Base-by-base conservation (phyloP, 2,329 filamentous ascomycete species). In the Aspergillus texensis region DNA sequence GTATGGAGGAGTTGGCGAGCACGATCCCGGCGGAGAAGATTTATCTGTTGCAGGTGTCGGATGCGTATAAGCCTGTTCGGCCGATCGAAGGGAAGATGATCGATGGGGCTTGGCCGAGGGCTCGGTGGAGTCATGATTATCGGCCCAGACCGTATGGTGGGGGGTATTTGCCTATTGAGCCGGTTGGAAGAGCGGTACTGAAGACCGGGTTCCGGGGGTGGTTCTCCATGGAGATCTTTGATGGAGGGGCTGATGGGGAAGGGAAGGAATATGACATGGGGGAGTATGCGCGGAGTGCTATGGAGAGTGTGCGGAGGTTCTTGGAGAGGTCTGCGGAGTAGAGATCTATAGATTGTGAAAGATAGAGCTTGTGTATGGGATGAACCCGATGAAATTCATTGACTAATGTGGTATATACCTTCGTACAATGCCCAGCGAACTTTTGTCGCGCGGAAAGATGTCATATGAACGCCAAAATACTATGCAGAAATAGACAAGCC, bases 211-310 rank as follows among this genome's bases (percentile, higher is more conserved):
- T 90, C 65, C 77, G 85, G 48, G 85, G 84, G 0, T 91, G 86
- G 85, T 85, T 92, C 65, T 89, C 86, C 0, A 85, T 91, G 62
- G 90, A 92, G 74, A 86, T 91, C 0, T 92, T 92, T 74, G 89
- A 92, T 72, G 79, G 82, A 1, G 86, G 85, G 3, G 76, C 78
- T 3, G 81, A 86, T 36, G 85, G 85, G 4, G 83, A 84, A 64
- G 83, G 82, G 36, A 83, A 80, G 63, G 78, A 84, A 24, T 83
- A 85, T 65, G 79, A 80, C 69, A 63, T 86, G 73, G 71, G 74
- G 2, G 72, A 74, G 6, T 88, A 83, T 74, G 83, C 85, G 54
- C 77, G 79, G 67, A 79, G 81, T 59, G 86, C 84, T 1, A 85
- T 83, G 80, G 77, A 78, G 8, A 82, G 79, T 55, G 78, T 87